These are phyloP conservation scores for Oleoguttula mirabilis DNA, from an alignment of 495 filamentous ascomycete genomes.

Conservation along the genomic window DNA sequence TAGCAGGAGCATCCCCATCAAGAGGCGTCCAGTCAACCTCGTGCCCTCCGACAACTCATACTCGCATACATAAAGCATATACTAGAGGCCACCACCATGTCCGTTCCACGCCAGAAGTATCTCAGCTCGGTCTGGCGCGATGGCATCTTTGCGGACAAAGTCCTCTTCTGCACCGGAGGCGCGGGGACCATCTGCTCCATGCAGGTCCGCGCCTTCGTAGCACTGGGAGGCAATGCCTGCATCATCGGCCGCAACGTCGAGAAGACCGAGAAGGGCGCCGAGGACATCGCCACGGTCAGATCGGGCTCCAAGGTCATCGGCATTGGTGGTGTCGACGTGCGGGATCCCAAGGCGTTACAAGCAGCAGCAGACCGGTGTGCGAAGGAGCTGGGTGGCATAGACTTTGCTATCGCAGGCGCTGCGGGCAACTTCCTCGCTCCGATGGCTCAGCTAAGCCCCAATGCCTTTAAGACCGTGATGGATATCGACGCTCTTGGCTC, in stretches of 20 bases:
- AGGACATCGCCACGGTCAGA: constrained; percentile 67
- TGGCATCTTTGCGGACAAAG: constrained; percentile 78
- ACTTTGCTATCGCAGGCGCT: constrained; percentile 92
- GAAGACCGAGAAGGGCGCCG: constrained; percentile 70
- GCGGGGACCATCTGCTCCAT: constrained; percentile 88
- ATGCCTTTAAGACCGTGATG: constrained; percentile 90
- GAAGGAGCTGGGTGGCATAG: constrained; percentile 70
- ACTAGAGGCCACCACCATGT: constrained; percentile 37
- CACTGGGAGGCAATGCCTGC: constrained; percentile 84
- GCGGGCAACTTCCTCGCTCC: constrained; percentile 94
- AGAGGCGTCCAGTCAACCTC: no score
- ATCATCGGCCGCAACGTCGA: constrained; percentile 86
- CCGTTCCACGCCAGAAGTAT: constrained; percentile 58
- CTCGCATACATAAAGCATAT: not conserved
- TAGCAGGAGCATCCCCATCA: no score
- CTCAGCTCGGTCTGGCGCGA: constrained; percentile 73
- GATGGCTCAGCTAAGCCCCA: constrained; percentile 64
- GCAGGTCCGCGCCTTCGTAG: constrained; percentile 80
- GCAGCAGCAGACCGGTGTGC: constrained; percentile 65
- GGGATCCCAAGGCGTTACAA: constrained; percentile 54
- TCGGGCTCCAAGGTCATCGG: constrained; percentile 72
- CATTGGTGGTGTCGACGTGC: constrained; percentile 73
- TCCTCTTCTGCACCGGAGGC: constrained; percentile 91
- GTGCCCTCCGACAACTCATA: not conserved
- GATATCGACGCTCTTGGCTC: constrained; percentile 92